Evolutionary conservation across 768 basidiomycete genomes (phyloP).

Genomic region (Royoungia palumana): DNA sequence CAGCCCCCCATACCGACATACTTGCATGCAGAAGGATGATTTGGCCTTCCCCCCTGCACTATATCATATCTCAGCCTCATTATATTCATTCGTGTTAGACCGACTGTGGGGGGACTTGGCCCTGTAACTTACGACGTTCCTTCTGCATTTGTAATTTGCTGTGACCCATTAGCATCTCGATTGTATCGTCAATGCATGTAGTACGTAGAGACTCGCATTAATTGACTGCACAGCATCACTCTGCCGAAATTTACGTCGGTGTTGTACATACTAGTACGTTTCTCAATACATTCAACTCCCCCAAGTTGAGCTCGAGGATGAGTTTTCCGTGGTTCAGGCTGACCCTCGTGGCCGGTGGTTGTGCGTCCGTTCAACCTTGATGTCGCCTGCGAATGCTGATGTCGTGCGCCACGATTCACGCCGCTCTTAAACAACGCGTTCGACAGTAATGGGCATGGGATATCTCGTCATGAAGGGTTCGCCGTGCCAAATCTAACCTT

Average conservation of each 20-base stretch:
- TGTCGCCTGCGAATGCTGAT: constrained; percentile 6
- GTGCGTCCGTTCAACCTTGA: constrained; percentile 37
- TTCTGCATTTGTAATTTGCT: constrained; percentile 9
- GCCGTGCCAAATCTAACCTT: constrained; percentile 7
- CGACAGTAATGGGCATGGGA: constrained; percentile 51
- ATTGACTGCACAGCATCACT: constrained; percentile 17
- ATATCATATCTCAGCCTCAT: constrained; percentile 10
- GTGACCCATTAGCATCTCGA: constrained; percentile 6
- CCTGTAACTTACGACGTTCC: constrained; percentile 6
- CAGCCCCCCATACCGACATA: constrained; percentile 21
- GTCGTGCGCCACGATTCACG: not conserved
- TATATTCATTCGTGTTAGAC: constrained; percentile 7
- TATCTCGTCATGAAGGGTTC: constrained; percentile 61
- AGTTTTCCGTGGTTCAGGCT: constrained; percentile 60
- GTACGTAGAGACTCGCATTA: constrained; percentile 2
- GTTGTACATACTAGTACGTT: not conserved
- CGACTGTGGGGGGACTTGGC: constrained; percentile 5
- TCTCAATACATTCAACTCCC: not conserved
- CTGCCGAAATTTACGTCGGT: not conserved
- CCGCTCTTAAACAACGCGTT: not conserved
- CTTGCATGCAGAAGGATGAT: constrained; percentile 24
- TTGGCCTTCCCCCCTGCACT: not conserved
- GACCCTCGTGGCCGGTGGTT: constrained; percentile 41
- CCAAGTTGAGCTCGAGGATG: constrained; percentile 26
- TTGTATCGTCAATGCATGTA: not conserved